Base-by-base conservation (phyloP, 495 filamentous ascomycete species). In the Tuber melanosporum region DNA sequence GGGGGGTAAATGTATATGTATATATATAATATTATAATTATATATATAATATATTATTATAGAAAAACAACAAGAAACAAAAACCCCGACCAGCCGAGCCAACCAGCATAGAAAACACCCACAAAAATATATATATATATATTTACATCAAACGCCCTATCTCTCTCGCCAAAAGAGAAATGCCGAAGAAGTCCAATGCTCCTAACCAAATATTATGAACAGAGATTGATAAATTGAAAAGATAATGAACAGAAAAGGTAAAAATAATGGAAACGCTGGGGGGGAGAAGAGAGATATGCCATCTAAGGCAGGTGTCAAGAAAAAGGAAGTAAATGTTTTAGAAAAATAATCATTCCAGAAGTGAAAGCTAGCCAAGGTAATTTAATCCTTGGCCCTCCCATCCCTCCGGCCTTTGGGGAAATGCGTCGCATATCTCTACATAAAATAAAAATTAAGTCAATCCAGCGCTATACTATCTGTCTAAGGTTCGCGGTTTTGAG, bases 401-500 rank as follows among this genome's bases (percentile, higher is more conserved):
- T 72, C 57, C 73, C 46, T 75, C 78, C 73, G 70, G 70, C 78
- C 77, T 71, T 14, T 10, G n/a, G n/a, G 57, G 26, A 32, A 66
- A 45, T 71, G 69, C 71, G 26, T 49, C 71, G 15, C 71, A 80
- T 69, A 66, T 76, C 46, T 73, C 75, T 41, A 71, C 52, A 76
- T 73, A 46, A 80, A 80, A 73, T 79, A 79, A 79, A 80, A 80
- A 80, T 80, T 80, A 76, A 62, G 4, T 66, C 57, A 32, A 15
- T 17, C 77, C 75, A 76, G 77, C 74, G 71, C 70, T 75, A 74
- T 75, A 79, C 74, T 41, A 45, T 52, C 69, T 78, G 19, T 82
- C 73, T 82, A 82, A 80, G 80, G 81, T 73, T 82, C 80, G 39
- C 80, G 77, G 44, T 77, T 80, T 71, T 83, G 78, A 66, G 78